Percentiles rank a stretch among this genome's conserved stretches.
phyloP scores from a whole-genome alignment of 495 filamentous ascomycete genomes.

The Talaromyces thailandensis region DNA sequence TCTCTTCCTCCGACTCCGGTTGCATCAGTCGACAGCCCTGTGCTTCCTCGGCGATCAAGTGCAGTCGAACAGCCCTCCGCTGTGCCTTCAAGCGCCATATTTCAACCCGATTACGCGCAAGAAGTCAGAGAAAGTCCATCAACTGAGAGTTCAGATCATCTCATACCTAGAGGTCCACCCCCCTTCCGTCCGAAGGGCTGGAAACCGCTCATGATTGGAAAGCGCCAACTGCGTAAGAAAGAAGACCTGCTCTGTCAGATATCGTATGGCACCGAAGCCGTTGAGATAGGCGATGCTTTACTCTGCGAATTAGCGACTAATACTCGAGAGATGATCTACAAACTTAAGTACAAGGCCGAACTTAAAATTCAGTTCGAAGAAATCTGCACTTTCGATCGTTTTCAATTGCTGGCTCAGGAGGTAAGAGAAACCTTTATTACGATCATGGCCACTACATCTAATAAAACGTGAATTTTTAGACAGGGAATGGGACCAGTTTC shows the following conservation, averaged over 20 bases:
- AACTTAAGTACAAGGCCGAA: constrained; percentile 10
- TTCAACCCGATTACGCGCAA: not conserved
- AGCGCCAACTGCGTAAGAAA: not conserved
- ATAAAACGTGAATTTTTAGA: constrained; percentile 1
- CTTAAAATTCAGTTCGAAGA: constrained; percentile 33
- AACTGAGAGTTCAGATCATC: not conserved
- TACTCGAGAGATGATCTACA: not conserved
- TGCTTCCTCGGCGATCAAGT: not conserved
- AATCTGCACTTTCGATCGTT: constrained; percentile 27
- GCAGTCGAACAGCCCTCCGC: not conserved
- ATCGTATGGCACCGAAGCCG: constrained; percentile 27
- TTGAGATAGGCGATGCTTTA: constrained; percentile 24
- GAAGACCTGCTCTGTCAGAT: constrained; percentile 9
- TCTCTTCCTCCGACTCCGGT: not conserved
- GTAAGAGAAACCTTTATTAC: constrained; percentile 14
- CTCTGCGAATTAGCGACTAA: constrained; percentile 24
- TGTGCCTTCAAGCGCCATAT: not conserved
- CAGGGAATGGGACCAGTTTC: constrained; percentile 6
- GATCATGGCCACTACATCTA: not conserved
- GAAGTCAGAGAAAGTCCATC: not conserved
- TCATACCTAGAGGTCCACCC: not conserved
- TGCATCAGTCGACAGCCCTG: not conserved
- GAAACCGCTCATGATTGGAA: not conserved
- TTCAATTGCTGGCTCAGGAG: constrained; percentile 15
- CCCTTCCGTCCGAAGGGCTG: not conserved